Base-by-base conservation (phyloP, 306 rosid genomes). In the Glycyrrhiza uralensis region DNA sequence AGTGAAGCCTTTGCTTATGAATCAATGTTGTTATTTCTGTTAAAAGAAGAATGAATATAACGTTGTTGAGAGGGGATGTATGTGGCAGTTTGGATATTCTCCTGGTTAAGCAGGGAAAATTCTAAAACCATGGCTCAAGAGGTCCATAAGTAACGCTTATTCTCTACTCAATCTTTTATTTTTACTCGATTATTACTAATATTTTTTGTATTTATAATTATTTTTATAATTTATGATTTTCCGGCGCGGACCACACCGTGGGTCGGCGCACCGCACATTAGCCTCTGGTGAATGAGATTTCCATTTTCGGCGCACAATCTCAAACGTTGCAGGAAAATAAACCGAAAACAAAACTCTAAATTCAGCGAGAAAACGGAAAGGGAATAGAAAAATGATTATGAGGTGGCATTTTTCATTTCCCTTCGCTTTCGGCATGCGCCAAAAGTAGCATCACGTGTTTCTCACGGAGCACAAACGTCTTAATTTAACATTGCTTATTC, bases 341-440 rank as follows among this genome's bases (percentile, higher is more conserved):
- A 67, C 32, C 18, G 20, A 5, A 47, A 67, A 46, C 1, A 30
- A 29, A 15, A 46, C 1, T 11, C 5, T 41, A 39, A 46, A 5
- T 10, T 5, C 3, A 9, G 15, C 3, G 4, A 19, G 10, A 23
- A 18, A 65, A 60, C 15, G 3, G 42, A 58, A 56, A 46, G 4
- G 19, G 10, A 28, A 24, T 13, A 26, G 15, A 64, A 26, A 35
- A 24, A 5, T 59, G 10, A 9, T 38, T 30, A 66, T 26, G 52
- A 28, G 23, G 65, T 71, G 38, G 42, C 50, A 72, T 61, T 71
- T n/a, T 61, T 5, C 69, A 41, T 39, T 70, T 76, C 54, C 67
- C 12, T 60, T 39, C 71, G 78, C 88, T 83, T 89, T 89, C 74
- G 76, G 85, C 95, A 83, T 73, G 89, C 88, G 89, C 49, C 80